Conservation (phyloP, 768 basidiomycete genomes). For the Gloeostereum incarnatum region DNA sequence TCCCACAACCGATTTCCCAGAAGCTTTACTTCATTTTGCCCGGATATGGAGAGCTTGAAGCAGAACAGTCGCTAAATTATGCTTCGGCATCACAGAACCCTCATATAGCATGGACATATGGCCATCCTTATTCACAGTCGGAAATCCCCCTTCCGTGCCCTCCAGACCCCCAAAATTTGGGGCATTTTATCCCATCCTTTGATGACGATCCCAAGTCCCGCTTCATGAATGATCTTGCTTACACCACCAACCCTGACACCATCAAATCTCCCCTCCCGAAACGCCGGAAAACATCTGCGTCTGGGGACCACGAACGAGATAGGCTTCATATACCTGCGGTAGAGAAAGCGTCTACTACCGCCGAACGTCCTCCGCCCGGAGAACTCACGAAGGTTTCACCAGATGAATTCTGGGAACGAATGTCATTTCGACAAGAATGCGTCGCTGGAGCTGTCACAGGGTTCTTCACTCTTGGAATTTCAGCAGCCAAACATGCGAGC, state of each 20-base stretch:
- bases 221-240: constrained; percentile 86
- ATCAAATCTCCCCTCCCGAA: constrained; percentile 57
- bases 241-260: constrained; percentile 49
- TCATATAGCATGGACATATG: constrained; percentile 53
- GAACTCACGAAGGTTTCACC: constrained; percentile 50
- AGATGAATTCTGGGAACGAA: constrained; percentile 95
- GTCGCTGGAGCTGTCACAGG: constrained; percentile 84
- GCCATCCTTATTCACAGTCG: constrained; percentile 64
- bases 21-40: constrained; percentile 60
- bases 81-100: constrained; percentile 16
- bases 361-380: constrained; percentile 34
- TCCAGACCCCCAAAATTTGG: constrained; percentile 35
- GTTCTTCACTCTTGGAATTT: constrained; percentile 71
- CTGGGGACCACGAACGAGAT: constrained; percentile 15
- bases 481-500: constrained; percentile 10
- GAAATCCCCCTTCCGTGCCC: constrained; percentile 40
- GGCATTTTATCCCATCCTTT: constrained; percentile 77
- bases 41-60: constrained; percentile 61
- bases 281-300: constrained; percentile 30
- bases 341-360: constrained; percentile 15
- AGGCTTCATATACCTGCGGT: constrained; percentile 4
- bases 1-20: constrained; percentile 18
- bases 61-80: constrained; percentile 42
- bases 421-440: constrained; percentile 96
- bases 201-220: constrained; percentile 97